These are phyloP conservation scores for Phialemonium atrogriseum DNA, from an alignment of 2,329 filamentous ascomycete genomes.

Conservation along the genomic window DNA sequence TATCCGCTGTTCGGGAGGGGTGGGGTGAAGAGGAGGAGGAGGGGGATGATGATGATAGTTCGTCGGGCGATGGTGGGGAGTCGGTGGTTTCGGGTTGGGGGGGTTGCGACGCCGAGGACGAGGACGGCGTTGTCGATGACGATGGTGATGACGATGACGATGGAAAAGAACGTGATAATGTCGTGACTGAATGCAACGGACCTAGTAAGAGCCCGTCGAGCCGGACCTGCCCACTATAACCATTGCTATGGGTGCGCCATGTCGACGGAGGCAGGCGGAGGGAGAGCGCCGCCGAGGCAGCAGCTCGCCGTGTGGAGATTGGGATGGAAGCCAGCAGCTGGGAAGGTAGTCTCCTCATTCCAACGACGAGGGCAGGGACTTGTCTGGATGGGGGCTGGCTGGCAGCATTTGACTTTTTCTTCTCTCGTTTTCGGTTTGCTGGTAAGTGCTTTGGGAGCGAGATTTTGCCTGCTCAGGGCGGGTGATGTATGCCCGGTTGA, in stretches of 20 bases:
- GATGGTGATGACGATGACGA: background rate
- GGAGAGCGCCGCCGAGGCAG: conserved; percentile 8
- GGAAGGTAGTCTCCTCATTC: conserved; percentile 35
- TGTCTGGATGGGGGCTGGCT: conserved; percentile 12
- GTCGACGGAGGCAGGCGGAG: conserved; percentile 5
- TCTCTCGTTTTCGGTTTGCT: background rate
- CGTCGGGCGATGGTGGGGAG: background rate
- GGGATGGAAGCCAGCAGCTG: conserved; percentile 21
- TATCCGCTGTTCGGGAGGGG: conserved; percentile 9
- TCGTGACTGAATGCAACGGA: no score
- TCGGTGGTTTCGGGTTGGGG: background rate
- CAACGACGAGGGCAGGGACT: conserved; percentile 22
- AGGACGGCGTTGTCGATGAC: background rate
- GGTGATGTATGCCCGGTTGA: no score
- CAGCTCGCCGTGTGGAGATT: conserved; percentile 5
- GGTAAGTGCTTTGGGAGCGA: no score
- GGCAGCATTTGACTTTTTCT: conserved; percentile 12
- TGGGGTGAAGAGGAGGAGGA: conserved; percentile 1
- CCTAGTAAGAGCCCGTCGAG: no score
- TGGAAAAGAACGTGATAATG: no score
- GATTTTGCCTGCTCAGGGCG: no score
- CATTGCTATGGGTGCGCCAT: no score
- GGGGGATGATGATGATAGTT: conserved; percentile 11
- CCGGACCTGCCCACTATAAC: no score
- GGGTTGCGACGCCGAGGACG: background rate